A percentile compares a stretch with the other conserved stretches of the same genome.
phyloP scores from a whole-genome alignment of 2,329 filamentous ascomycete species.

The Claviceps digitariae region DNA sequence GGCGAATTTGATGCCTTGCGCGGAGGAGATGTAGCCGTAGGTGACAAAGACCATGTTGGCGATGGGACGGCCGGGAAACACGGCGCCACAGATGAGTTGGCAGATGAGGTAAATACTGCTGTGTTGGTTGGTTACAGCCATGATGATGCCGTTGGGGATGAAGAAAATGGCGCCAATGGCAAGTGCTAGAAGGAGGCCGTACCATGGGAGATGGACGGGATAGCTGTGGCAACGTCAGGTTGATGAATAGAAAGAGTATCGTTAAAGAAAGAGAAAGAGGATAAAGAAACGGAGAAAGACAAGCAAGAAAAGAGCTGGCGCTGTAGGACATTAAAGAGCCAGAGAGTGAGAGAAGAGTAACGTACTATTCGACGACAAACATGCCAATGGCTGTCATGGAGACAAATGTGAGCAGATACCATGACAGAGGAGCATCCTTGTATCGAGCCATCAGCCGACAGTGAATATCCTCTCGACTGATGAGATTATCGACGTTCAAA shows the following conservation, averaged over 20 bases:
- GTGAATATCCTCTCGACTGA: conserved; percentile 68
- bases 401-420: conserved; percentile 66
- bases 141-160: conserved; percentile 83
- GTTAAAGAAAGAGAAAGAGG: background rate
- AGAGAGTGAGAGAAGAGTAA: background rate
- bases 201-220: conserved; percentile 74
- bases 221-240: conserved; percentile 33
- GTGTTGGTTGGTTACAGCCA: conserved; percentile 85
- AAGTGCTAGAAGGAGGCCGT: conserved; percentile 67
- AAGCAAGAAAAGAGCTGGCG: conserved; percentile 5
- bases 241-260: background rate
- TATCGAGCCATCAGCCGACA: conserved; percentile 74
- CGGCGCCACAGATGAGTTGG: conserved; percentile 67
- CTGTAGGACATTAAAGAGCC: background rate
- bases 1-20: conserved; percentile 80
- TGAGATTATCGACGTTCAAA: conserved; percentile 37
- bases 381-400: conserved; percentile 68
- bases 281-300: background rate
- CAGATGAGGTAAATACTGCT: conserved; percentile 78
- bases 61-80: conserved; percentile 74
- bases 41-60: conserved; percentile 92
- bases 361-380: conserved; percentile 68
- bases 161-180: conserved; percentile 69
- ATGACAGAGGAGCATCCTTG: conserved; percentile 64
- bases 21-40: conserved; percentile 79